Percentiles rank a stretch among this genome's conserved stretches.
Conservation (phyloP, 768 basidiomycete genomes). For the Lactarius trivialis region DNA sequence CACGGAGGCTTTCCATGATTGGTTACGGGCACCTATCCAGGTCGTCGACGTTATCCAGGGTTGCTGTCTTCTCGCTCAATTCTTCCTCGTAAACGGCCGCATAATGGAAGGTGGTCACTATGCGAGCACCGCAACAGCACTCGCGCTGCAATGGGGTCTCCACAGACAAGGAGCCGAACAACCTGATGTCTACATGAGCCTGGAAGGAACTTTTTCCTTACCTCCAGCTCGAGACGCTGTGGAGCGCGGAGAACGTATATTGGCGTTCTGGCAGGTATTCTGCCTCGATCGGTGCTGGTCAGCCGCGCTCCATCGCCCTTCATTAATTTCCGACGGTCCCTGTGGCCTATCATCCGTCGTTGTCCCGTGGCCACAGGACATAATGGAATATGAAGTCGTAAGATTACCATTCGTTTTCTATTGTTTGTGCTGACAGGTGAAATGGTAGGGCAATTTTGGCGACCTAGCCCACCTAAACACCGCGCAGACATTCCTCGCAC, state of each 20-base stretch:
- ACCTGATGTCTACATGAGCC: conserved; percentile 24
- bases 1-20: conserved; percentile 56
- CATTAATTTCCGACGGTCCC: conserved; percentile 56
- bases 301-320: conserved; percentile 60
- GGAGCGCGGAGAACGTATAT: conserved; percentile 63
- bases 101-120: conserved; percentile 75
- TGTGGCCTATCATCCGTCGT: conserved; percentile 53
- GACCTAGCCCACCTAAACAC: conserved; percentile 49
- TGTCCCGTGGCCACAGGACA: conserved; percentile 71
- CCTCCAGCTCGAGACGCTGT: conserved; percentile 53
- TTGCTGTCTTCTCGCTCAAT: conserved; percentile 66
- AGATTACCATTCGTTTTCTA: conserved; percentile 6
- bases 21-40: conserved; percentile 48
- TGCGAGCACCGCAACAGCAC: conserved; percentile 62
- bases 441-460: conserved; percentile 50
- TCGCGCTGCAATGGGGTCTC: conserved; percentile 69
- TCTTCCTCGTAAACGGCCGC: conserved; percentile 72
- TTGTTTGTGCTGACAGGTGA: background rate
- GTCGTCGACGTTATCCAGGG: conserved; percentile 69
- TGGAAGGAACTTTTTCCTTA: conserved; percentile 40
- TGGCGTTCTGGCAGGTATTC: conserved; percentile 81
- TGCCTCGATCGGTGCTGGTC: conserved; percentile 79
- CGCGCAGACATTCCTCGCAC: conserved; percentile 51
- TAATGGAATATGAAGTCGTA: conserved; percentile 69
- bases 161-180: conserved; percentile 40